phyloP scores from a whole-genome alignment of 2,329 filamentous ascomycete species.

The Fusarium austroafricanum region DNA sequence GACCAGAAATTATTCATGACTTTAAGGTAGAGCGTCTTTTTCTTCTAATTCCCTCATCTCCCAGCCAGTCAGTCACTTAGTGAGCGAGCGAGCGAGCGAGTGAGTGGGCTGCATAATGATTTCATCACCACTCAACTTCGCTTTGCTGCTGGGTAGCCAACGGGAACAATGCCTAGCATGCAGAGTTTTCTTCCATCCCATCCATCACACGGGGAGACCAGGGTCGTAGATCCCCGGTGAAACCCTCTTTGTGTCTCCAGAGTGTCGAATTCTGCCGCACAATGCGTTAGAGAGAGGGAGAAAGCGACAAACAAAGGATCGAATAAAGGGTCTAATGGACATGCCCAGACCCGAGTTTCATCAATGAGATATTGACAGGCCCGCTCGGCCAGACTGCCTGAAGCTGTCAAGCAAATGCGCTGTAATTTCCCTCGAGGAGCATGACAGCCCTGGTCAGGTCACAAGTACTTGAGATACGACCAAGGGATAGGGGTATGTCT shows the following conservation, averaged over 20 bases:
- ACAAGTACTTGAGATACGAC: slow-evolving; percentile 37
- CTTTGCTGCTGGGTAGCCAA: background rate
- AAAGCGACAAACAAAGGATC: slow-evolving; percentile 19
- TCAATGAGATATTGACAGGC: slow-evolving; percentile 25
- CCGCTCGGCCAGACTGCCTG: slow-evolving; percentile 31
- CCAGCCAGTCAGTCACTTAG: slow-evolving; percentile 5
- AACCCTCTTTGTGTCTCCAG: slow-evolving; percentile 30
- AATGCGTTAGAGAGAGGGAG: slow-evolving; percentile 11
- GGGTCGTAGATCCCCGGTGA: slow-evolving; percentile 28
- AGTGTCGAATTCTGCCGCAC: slow-evolving; percentile 30
- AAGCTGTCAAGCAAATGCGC: slow-evolving; percentile 37
- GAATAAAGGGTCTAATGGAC: slow-evolving; percentile 22
- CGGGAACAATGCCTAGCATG: slow-evolving; percentile 28
- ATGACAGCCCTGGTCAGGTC: slow-evolving; percentile 34
- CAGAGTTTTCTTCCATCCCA: slow-evolving; percentile 33
- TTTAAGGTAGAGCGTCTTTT: slow-evolving; percentile 16
- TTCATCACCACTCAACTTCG: slow-evolving; percentile 30
- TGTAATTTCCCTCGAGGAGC: slow-evolving; percentile 38
- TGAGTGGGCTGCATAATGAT: slow-evolving; percentile 27
- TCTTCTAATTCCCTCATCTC: slow-evolving; percentile 39
- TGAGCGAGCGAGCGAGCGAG: background rate
- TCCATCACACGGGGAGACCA: slow-evolving; percentile 17
- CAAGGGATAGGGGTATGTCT: background rate
- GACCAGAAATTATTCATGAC: slow-evolving; percentile 6
- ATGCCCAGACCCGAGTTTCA: slow-evolving; percentile 32